Evolutionary conservation across 768 basidiomycete species (phyloP).

Genomic region (Fistulinella prunicolor): DNA sequence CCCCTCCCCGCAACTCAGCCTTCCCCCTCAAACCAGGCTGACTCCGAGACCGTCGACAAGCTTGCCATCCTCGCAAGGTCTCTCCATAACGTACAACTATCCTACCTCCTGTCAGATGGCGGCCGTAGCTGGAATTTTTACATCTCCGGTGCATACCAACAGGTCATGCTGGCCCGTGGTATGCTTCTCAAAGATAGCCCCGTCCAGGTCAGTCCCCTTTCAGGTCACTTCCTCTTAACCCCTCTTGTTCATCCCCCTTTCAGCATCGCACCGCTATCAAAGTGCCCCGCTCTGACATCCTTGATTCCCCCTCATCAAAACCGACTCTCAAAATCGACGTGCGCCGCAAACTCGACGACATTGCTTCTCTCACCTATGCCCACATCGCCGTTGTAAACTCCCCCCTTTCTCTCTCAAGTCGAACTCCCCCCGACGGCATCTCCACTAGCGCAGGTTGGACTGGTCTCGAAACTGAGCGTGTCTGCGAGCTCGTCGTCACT

Average conservation of each 20-base stretch:
- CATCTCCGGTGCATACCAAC: conserved; percentile 86
- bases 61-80: conserved; percentile 78
- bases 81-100: conserved; percentile 79
- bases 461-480: conserved; percentile 90
- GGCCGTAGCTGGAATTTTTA: conserved; percentile 81
- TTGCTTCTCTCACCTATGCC: conserved; percentile 88
- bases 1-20: conserved; percentile 39
- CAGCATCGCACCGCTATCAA: conserved; percentile 86
- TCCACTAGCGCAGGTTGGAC: conserved; percentile 78
- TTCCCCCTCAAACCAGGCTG: conserved; percentile 38
- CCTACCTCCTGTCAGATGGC: conserved; percentile 70
- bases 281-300: conserved; percentile 88
- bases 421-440: conserved; percentile 75
- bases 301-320: conserved; percentile 78
- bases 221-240: neutral
- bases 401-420: conserved; percentile 67
- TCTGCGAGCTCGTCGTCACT: conserved; percentile 89
- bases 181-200: conserved; percentile 89
- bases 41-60: conserved; percentile 75
- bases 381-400: conserved; percentile 94
- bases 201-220: conserved; percentile 55
- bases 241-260: conserved; percentile 16
- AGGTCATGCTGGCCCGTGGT: conserved; percentile 88
- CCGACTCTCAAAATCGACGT: conserved; percentile 81
- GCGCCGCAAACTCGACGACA: conserved; percentile 84